Conservation (phyloP, 306 rosid species). For the Benincasa hispida region DNA sequence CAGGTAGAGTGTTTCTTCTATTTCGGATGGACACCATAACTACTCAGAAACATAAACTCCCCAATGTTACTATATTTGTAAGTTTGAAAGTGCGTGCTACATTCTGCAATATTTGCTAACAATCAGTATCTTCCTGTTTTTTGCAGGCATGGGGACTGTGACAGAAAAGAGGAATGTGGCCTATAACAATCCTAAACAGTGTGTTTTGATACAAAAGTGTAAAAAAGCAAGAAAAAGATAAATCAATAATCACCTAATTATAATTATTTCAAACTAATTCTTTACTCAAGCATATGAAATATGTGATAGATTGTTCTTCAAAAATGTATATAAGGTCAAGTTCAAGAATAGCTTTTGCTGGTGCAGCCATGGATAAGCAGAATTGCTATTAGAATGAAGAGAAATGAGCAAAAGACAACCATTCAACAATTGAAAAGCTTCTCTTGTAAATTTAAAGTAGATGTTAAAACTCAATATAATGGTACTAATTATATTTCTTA, state of each 20-base stretch:
- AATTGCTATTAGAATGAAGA: no score
- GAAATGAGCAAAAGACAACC: no score
- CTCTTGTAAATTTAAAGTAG: no score
- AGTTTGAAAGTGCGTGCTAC: background rate
- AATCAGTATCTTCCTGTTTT: background rate
- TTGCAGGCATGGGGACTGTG: background rate
- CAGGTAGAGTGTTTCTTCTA: constrained; percentile 29
- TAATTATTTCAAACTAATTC: background rate
- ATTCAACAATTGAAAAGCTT: no score
- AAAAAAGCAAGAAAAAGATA: background rate
- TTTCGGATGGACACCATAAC: background rate
- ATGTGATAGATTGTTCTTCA: background rate
- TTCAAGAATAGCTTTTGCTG: background rate
- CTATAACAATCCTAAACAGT: background rate
- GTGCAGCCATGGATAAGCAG: background rate
- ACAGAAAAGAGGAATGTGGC: background rate
- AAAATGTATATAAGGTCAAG: background rate
- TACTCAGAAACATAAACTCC: background rate
- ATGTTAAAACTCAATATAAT: no score
- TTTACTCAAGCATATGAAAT: background rate
- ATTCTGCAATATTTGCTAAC: background rate
- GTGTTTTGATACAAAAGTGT: background rate
- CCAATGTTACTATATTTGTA: background rate
- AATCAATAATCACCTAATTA: background rate
- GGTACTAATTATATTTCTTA: no score